phyloP scores from a whole-genome alignment of 1,284 basidiomycete species.

The Apiotrichum veenhuisii region DNA sequence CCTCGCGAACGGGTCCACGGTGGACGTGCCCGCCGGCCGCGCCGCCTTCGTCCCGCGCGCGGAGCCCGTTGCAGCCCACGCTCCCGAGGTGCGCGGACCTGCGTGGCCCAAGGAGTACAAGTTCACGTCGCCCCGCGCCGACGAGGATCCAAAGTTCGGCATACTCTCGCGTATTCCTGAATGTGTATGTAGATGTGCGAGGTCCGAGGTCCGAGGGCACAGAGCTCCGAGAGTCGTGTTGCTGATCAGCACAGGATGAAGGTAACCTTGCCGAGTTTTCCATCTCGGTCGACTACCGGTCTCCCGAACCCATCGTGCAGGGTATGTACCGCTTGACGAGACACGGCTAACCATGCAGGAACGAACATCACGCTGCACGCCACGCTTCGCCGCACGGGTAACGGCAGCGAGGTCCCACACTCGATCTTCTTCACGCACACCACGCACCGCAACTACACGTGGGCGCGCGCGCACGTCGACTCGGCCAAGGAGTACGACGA shows the following conservation, averaged over 20 bases:
- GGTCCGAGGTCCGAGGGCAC: no score
- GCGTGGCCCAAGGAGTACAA: background rate
- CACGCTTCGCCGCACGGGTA: conserved; percentile 20
- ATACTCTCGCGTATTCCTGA: no score
- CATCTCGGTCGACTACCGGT: conserved; percentile 4
- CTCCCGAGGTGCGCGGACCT: no score
- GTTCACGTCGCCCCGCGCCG: background rate
- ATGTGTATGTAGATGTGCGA: no score
- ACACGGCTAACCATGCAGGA: background rate
- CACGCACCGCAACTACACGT: conserved; percentile 5
- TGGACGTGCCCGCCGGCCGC: conserved; percentile 19
- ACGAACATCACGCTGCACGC: conserved; percentile 19
- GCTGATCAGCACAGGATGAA: conserved; percentile 16
- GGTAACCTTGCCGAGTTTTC: conserved; percentile 21
- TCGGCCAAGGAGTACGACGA: conserved; percentile 8
- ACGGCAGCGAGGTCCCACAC: conserved; percentile 24
- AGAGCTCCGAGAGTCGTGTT: no score
- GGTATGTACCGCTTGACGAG: conserved; percentile 7
- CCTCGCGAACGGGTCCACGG: conserved; percentile 17
- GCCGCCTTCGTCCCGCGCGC: background rate
- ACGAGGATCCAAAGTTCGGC: background rate
- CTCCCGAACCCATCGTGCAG: background rate
- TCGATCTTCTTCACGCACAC: conserved; percentile 9
- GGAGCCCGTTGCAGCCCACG: no score
- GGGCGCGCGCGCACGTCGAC: conserved; percentile 9